Base-by-base conservation (phyloP, 2,329 filamentous ascomycete genomes). In the Aspergillus chevalieri region DNA sequence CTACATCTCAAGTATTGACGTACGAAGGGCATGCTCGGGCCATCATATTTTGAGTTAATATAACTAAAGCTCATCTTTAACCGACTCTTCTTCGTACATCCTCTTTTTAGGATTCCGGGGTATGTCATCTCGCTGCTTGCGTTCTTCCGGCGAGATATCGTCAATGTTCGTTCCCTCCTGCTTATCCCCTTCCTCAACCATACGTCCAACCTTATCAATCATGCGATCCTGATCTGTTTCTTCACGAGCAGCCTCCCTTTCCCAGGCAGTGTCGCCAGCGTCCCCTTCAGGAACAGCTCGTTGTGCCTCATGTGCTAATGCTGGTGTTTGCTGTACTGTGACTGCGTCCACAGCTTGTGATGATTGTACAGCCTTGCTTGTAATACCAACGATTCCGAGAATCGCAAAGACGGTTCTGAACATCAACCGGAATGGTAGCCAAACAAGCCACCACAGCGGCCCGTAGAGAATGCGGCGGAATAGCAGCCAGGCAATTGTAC, bases 391-490 rank as follows among this genome's bases (percentile, higher is more conserved):
- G 1, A 72, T 75, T 28, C 76, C 75, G 19, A 86, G 69, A 2
- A 84, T 71, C 14, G 77, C 76, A 51, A 84, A 74, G 12, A 79
- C 67, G 47, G 81, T 66, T 24, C 79, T 82, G 61, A 85, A 85
- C 9, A 85, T 55, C 17, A 87, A 66, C 60, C 84, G 83, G n/a
- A 92, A 59, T 1, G 92, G 92, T 50, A 93, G 74, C 81, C 87
- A 92, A 21, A 96, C 70, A 19, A 97, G 75, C 87, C 89, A 93
- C 85, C 88, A 94, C 50, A 89, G 70, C 1, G 93, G 93, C 0
- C 93, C 92, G 73, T 94, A 98, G 6, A 98, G 65, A 38, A 92
- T 76, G 42, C 93, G 77, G 24, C 93, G 78, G 63, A 94, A 96
- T 6, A 95, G 65, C 6, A 98, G 78, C 93, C 93, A 98, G 26